A percentile compares a stretch with the other conserved stretches of the same genome.
phyloP scores from a whole-genome alignment of 2,329 filamentous ascomycete genomes.

The Calonectria pteridis region DNA sequence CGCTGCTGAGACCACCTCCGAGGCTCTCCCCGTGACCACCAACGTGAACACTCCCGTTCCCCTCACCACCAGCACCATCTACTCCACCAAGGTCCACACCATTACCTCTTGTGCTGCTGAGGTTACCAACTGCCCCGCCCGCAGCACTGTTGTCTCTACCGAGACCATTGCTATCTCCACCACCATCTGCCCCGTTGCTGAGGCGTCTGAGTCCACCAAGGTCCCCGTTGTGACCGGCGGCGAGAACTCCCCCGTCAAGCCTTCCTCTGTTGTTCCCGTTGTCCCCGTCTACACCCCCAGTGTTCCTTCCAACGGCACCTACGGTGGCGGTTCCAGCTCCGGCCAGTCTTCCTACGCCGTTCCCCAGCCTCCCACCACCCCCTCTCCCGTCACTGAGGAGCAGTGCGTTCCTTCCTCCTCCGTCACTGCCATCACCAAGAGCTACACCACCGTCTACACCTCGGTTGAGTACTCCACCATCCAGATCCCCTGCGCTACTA shows the following conservation, averaged over 20 bases:
- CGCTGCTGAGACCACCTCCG: slow-evolving; percentile 52
- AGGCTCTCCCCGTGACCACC: slow-evolving; percentile 28
- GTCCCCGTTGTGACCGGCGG: slow-evolving; percentile 29
- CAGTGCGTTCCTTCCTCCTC: slow-evolving; percentile 48
- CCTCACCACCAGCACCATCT: slow-evolving; percentile 66
- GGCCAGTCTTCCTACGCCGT: neutral
- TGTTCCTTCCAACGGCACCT: slow-evolving; percentile 23
- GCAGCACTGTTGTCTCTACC: slow-evolving; percentile 52
- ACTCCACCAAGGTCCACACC: slow-evolving; percentile 70
- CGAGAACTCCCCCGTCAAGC: slow-evolving; percentile 24
- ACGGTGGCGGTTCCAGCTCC: neutral
- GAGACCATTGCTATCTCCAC: slow-evolving; percentile 55
- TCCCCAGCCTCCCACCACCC: slow-evolving; percentile 34
- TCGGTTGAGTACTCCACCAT: slow-evolving; percentile 64
- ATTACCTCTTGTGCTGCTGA: slow-evolving; percentile 71
- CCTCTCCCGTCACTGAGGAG: slow-evolving; percentile 36
- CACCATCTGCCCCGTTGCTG: slow-evolving; percentile 55
- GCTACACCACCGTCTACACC: slow-evolving; percentile 67
- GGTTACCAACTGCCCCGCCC: slow-evolving; percentile 72
- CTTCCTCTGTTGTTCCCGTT: slow-evolving; percentile 18
- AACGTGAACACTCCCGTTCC: slow-evolving; percentile 46
- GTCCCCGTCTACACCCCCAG: slow-evolving; percentile 1
- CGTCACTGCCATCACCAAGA: slow-evolving; percentile 67
- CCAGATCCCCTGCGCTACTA: slow-evolving; percentile 42
- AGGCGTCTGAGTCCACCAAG: slow-evolving; percentile 31